Conservation (phyloP, 352 stramenopile genomes). For the Thalassiosira exigua region DNA sequence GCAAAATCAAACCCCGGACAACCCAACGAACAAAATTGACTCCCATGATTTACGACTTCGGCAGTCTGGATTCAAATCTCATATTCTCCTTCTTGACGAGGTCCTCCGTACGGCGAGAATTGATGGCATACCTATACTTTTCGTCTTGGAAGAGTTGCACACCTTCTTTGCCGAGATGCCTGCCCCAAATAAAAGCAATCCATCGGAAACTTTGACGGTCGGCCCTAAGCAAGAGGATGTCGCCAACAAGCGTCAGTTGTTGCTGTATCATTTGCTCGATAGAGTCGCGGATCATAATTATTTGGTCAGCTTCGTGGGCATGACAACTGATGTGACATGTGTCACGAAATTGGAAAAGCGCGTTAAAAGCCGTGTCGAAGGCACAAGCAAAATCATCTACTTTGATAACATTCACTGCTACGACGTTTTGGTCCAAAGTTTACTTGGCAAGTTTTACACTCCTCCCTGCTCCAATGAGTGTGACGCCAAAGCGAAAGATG, state of each 20-base stretch:
- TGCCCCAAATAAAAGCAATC: not conserved
- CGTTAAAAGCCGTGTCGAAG: conserved; percentile 74
- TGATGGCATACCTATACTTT: conserved; percentile 77
- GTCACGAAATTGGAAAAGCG: conserved; percentile 77
- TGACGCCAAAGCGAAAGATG: conserved; percentile 2
- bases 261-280: conserved; percentile 85
- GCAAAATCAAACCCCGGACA: conserved; percentile 9
- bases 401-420: conserved; percentile 45
- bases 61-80: conserved; percentile 66
- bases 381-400: conserved; percentile 74
- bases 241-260: conserved; percentile 66
- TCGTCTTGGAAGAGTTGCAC: conserved; percentile 81
- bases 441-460: conserved; percentile 62
- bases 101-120: conserved; percentile 67
- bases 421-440: conserved; percentile 45
- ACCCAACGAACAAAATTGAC: conserved; percentile 42
- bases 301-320: conserved; percentile 71
- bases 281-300: conserved; percentile 72
- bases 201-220: conserved; percentile 4
- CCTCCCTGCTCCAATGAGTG: conserved; percentile 4
- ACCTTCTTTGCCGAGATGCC: conserved; percentile 59
- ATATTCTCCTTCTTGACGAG: conserved; percentile 74
- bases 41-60: conserved; percentile 37
- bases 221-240: conserved; percentile 2
- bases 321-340: conserved; percentile 61